phyloP scores from a whole-genome alignment of 495 filamentous ascomycete genomes.

The Talaromyces adpressus region DNA sequence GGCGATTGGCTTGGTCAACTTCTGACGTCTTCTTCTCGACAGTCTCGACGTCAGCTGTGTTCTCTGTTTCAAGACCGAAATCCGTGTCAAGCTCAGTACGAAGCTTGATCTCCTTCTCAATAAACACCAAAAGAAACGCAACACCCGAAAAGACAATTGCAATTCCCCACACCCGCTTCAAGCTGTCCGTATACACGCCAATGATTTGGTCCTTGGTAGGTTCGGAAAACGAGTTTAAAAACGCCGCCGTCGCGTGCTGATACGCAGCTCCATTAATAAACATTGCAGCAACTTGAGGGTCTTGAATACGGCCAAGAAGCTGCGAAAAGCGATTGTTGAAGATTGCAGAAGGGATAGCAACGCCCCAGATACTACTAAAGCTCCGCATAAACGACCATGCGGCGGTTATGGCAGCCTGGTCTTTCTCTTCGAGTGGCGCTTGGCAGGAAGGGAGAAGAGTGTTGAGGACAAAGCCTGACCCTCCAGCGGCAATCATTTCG shows the following conservation, averaged over 20 bases:
- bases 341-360: slow-evolving; percentile 39
- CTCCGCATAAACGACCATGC: slow-evolving; percentile 39
- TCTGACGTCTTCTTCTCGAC: background rate
- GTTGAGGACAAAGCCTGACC: slow-evolving; percentile 22
- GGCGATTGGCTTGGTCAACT: background rate
- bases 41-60: background rate
- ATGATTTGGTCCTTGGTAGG: slow-evolving; percentile 9
- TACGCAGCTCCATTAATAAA: background rate
- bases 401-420: slow-evolving; percentile 32
- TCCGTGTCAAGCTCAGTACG: slow-evolving; percentile 14
- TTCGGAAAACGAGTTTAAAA: slow-evolving; percentile 8
- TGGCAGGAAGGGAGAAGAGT: slow-evolving; percentile 31
- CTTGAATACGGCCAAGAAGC: background rate
- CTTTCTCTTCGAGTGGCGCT: slow-evolving; percentile 23
- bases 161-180: slow-evolving; percentile 16
- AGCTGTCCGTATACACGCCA: slow-evolving; percentile 11
- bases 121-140: slow-evolving; percentile 14
- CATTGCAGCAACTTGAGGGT: background rate
- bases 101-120: slow-evolving; percentile 16
- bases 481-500: slow-evolving; percentile 23
- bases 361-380: slow-evolving; percentile 44
- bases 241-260: background rate
- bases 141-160: slow-evolving; percentile 12
- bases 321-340: slow-evolving; percentile 28
- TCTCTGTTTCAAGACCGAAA: slow-evolving; percentile 6